Evolutionary conservation across 1,284 basidiomycete species (phyloP).

Genomic region (Caloboletus firmus): DNA sequence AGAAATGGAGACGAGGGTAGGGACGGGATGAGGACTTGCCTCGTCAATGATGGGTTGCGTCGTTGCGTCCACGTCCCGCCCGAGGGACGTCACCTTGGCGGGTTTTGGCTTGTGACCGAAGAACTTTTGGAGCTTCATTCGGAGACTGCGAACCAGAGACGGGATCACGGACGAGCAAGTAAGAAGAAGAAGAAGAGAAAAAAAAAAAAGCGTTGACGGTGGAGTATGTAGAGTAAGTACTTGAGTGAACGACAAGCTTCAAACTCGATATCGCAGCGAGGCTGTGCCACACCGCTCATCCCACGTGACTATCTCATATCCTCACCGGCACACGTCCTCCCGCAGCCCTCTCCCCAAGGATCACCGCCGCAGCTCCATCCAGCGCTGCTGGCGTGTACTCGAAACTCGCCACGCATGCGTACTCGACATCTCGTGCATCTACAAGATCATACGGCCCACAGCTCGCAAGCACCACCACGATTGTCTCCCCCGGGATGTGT

Average conservation of each 20-base stretch:
- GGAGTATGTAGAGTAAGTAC: too few species aligned
- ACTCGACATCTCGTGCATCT: constrained; percentile 25
- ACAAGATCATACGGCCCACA: constrained; percentile 62
- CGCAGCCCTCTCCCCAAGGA: constrained; percentile 43
- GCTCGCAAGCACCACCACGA: constrained; percentile 52
- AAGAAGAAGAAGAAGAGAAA: constrained; percentile 2
- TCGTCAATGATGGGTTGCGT: constrained; percentile 27
- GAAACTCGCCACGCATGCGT: constrained; percentile 47
- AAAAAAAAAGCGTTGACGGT: not conserved
- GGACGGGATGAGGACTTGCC: constrained; percentile 12
- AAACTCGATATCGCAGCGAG: constrained; percentile 24
- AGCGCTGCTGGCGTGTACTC: constrained; percentile 57
- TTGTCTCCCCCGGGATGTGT: constrained; percentile 15
- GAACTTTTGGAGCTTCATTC: constrained; percentile 48
- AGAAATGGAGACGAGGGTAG: not conserved
- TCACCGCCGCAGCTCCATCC: constrained; percentile 42
- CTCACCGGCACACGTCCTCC: constrained; percentile 47
- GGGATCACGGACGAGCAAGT: not conserved
- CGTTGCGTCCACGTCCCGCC: constrained; percentile 36
- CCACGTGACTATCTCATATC: constrained; percentile 9
- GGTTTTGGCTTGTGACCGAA: constrained; percentile 48
- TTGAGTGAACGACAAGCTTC: not conserved
- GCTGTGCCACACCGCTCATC: constrained; percentile 31
- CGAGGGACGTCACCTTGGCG: constrained; percentile 34
- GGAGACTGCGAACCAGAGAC: not conserved